phyloP scores from a whole-genome alignment of 2,329 filamentous ascomycete species.

The Talaromyces sp. region DNA sequence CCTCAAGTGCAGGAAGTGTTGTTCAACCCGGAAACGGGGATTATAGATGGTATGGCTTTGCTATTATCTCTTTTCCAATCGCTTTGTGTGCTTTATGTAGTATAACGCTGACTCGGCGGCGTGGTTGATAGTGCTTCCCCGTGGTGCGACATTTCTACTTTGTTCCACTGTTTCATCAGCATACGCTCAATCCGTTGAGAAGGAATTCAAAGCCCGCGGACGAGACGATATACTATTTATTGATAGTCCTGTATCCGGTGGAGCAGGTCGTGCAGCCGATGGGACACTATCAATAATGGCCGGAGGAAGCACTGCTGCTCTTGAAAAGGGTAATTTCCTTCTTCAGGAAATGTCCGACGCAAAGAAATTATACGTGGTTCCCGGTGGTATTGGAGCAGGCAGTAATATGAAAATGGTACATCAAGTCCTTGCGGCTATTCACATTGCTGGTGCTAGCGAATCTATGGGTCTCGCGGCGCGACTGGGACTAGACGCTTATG shows the following conservation, averaged over 20 bases:
- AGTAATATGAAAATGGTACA: constrained; percentile 62
- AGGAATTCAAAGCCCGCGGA: constrained; percentile 51
- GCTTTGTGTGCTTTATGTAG: not conserved
- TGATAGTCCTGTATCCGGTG: constrained; percentile 68
- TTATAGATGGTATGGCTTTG: constrained; percentile 25
- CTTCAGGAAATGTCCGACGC: constrained; percentile 57
- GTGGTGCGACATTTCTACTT: constrained; percentile 58
- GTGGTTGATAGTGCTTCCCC: constrained; percentile 46
- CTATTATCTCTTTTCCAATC: too few species aligned
- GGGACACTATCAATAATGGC: constrained; percentile 74
- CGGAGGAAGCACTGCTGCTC: constrained; percentile 52
- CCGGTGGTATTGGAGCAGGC: constrained; percentile 55
- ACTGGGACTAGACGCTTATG: constrained; percentile 48
- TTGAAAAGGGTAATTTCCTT: constrained; percentile 54
- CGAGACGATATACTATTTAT: constrained; percentile 62
- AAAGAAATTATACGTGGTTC: constrained; percentile 58
- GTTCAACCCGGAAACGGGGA: constrained; percentile 55
- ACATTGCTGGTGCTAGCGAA: constrained; percentile 58
- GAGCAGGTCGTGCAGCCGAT: constrained; percentile 61
- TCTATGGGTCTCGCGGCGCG: constrained; percentile 56
- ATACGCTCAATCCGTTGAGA: constrained; percentile 58
- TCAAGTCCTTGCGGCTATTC: constrained; percentile 59
- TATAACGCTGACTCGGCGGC: constrained; percentile 12
- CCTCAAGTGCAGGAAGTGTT: constrained; percentile 63
- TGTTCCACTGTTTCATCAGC: constrained; percentile 66